Conservation (phyloP, 2,329 filamentous ascomycete genomes). For the Eurotiales sp. region DNA sequence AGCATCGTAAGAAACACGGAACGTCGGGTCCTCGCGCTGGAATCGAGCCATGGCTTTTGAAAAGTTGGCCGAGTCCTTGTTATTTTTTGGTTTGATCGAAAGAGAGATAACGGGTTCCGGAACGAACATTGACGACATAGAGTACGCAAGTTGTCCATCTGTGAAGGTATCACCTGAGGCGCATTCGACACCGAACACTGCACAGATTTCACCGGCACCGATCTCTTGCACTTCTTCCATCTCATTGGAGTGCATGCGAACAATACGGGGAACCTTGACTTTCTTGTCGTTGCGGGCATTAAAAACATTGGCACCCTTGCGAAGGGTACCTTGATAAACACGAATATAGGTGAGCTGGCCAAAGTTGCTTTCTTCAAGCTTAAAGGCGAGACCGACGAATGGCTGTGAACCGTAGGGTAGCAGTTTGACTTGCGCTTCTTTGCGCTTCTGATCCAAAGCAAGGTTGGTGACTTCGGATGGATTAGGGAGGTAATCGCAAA, state of each 20-base stretch:
- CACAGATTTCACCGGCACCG: conserved; percentile 94
- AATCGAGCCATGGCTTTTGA: conserved; percentile 98
- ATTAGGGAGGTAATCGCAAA: conserved; percentile 93
- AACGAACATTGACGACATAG: conserved; percentile 95
- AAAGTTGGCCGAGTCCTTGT: conserved; percentile 88
- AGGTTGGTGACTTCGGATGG: conserved; percentile 84
- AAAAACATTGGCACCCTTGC: conserved; percentile 85
- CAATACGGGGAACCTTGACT: conserved; percentile 93
- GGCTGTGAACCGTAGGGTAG: conserved; percentile 90
- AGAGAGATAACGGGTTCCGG: conserved; percentile 97
- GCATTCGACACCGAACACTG: conserved; percentile 96
- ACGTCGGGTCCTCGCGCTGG: conserved; percentile 96
- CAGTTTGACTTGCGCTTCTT: conserved; percentile 77
- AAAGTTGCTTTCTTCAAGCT: conserved; percentile 98
- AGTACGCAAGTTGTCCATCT: conserved; percentile 85
- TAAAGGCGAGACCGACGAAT: conserved; percentile 95
- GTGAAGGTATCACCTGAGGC: conserved; percentile 98
- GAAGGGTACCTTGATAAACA: conserved; percentile 90
- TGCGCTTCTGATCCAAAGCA: conserved; percentile 76
- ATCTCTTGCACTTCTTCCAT: conserved; percentile 96
- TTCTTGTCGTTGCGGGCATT: conserved; percentile 94
- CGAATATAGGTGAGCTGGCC: conserved; percentile 97
- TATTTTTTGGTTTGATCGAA: conserved; percentile 93
- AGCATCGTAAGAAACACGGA: conserved; percentile 85
- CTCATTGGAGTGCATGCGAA: conserved; percentile 98